A percentile compares a stretch with the other conserved stretches of the same genome.
Evolutionary conservation across 108 stramenopile species (phyloP).

Genomic region (Skeletonema marinoi): DNA sequence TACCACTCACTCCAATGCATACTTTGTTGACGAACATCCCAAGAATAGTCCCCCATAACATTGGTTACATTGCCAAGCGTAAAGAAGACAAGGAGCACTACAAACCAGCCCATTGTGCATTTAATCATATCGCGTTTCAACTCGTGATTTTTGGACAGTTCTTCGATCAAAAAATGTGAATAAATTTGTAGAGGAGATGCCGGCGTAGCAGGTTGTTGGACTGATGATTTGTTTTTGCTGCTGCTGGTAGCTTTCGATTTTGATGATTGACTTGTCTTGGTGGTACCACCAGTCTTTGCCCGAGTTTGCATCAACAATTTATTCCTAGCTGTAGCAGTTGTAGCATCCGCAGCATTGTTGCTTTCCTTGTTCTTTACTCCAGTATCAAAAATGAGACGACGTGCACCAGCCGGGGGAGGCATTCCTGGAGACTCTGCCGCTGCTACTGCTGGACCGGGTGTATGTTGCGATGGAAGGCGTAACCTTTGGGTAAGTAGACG

Average conservation of each 20-base stretch:
- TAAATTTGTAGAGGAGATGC: neutral
- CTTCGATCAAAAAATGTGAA: neutral
- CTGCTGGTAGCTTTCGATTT: neutral
- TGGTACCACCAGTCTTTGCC: neutral
- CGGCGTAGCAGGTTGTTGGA: neutral
- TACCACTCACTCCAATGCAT: slow-evolving; percentile 1
- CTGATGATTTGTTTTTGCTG: neutral
- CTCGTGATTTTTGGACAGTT: neutral
- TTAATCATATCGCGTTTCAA: neutral
- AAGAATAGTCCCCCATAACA: neutral
- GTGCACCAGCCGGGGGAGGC: slow-evolving; percentile 27
- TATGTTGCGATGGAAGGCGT: slow-evolving; percentile 41
- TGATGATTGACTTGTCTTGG: neutral
- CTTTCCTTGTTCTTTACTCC: slow-evolving; percentile 5
- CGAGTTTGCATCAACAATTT: slow-evolving; percentile 8
- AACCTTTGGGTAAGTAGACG: slow-evolving; percentile 15
- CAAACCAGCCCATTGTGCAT: neutral
- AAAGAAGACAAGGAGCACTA: neutral
- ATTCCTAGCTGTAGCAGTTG: neutral
- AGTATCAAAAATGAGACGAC: slow-evolving; percentile 36
- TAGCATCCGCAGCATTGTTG: neutral
- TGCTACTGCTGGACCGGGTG: slow-evolving; percentile 16
- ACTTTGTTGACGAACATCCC: slow-evolving; percentile 2
- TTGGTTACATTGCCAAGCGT: neutral
- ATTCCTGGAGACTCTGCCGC: neutral